phyloP scores from a whole-genome alignment of 1,284 basidiomycete species.

The Neolentinus lepideus region DNA sequence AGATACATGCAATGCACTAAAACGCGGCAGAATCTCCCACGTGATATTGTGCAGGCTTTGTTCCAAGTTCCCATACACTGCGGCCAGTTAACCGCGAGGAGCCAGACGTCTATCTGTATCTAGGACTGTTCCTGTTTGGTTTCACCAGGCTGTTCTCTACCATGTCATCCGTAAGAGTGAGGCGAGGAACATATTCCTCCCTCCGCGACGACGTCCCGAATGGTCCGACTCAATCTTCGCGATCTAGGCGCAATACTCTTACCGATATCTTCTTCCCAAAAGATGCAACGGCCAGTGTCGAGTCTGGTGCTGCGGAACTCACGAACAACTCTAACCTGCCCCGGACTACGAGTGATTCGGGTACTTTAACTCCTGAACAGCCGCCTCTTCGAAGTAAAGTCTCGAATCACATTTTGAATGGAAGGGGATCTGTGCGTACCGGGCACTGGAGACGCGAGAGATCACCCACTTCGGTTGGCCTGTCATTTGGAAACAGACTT shows the following conservation, averaged over 20 bases:
- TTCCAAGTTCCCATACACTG: too few species aligned
- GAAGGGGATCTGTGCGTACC: background rate
- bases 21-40: too few species aligned
- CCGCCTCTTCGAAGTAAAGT: conserved; percentile 18
- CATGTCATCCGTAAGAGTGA: conserved; percentile 56
- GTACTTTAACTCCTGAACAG: background rate
- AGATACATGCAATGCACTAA: too few species aligned
- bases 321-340: conserved; percentile 5
- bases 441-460: background rate
- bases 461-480: background rate
- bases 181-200: conserved; percentile 33
- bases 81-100: too few species aligned
- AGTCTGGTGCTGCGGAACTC: background rate
- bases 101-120: background rate
- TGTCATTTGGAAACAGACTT: conserved; percentile 7
- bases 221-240: background rate
- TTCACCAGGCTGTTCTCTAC: conserved; percentile 3
- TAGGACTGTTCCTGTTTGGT: background rate
- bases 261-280: conserved; percentile 10
- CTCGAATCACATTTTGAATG: conserved; percentile 16
- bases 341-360: conserved; percentile 6
- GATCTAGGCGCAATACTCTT: conserved; percentile 16
- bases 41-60: background rate
- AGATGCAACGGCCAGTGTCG: conserved; percentile 2
- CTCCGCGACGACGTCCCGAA: conserved; percentile 21